phyloP scores from a whole-genome alignment of 164 flowering plant genomes.

The Dillenia turbinata region DNA sequence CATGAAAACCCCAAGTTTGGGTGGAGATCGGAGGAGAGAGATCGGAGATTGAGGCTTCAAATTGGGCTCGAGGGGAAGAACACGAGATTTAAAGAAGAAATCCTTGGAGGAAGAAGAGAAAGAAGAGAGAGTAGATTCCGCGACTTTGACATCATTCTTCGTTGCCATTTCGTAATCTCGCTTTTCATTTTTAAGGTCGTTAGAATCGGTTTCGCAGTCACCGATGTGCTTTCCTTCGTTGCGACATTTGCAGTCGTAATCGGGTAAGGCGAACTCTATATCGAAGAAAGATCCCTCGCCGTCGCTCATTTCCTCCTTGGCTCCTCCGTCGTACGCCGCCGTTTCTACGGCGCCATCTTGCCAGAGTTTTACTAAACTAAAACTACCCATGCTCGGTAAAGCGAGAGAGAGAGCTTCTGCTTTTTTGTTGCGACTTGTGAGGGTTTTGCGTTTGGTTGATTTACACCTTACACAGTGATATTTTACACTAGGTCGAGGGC shows the following conservation, averaged over 20 bases:
- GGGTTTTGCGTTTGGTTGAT: too few relatives aligned
- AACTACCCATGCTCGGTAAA: constrained; percentile 95
- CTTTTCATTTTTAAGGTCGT: constrained; percentile 10
- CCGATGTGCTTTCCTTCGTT: constrained; percentile 5
- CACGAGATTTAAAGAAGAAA: constrained; percentile 61
- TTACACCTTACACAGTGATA: too few relatives aligned
- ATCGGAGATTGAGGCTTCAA: constrained; percentile 34
- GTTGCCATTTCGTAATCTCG: constrained; percentile 12
- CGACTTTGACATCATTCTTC: constrained; percentile 36
- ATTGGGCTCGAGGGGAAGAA: constrained; percentile 47
- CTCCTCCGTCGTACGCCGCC: constrained; percentile 4
- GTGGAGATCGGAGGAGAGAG: constrained; percentile 40
- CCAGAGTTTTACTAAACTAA: constrained; percentile 89
- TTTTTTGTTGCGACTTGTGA: too few relatives aligned
- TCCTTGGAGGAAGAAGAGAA: constrained; percentile 60
- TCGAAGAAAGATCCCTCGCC: constrained; percentile 86
- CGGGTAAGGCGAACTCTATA: constrained; percentile 59
- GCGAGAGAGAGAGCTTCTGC: constrained; percentile 41
- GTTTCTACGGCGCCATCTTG: constrained; percentile 26
- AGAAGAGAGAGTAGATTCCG: constrained; percentile 54
- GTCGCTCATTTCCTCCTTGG: constrained; percentile 25
- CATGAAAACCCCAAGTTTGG: constrained; percentile 67
- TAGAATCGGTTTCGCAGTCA: constrained; percentile 6
- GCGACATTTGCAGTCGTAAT: constrained; percentile 18
- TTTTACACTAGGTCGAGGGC: too few relatives aligned